Percentiles rank a stretch among this genome's conserved stretches.
These are phyloP conservation scores for Globisporangium abappressorium DNA, from an alignment of 352 stramenopile genomes.

Conservation along the genomic window DNA sequence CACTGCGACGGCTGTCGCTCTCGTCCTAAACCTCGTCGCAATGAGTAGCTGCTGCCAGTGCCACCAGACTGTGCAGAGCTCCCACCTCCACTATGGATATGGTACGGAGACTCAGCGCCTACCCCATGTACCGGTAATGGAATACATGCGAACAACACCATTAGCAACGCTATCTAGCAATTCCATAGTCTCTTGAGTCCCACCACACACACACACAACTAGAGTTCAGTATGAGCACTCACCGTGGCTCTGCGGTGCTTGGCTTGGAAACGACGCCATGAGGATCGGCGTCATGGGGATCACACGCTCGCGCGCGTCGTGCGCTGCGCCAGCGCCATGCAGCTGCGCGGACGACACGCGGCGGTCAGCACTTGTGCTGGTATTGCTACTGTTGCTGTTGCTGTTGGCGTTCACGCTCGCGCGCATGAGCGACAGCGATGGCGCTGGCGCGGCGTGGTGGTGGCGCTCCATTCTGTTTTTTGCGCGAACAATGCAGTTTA, in stretches of 20 bases:
- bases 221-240: neutral
- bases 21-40: neutral
- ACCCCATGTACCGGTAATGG: too few species aligned
- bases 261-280: slow-evolving; percentile 9
- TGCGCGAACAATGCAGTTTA: neutral
- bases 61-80: neutral
- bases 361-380: neutral
- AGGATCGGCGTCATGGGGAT: slow-evolving; percentile 12
- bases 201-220: neutral
- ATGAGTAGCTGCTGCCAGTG: neutral
- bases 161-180: too few species aligned
- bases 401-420: neutral
- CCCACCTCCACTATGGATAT: slow-evolving; percentile 1
- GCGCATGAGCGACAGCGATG: slow-evolving; percentile 9
- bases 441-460: neutral
- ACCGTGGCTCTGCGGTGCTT: neutral
- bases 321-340: neutral
- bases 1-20: slow-evolving; percentile 16
- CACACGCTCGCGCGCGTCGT: slow-evolving; percentile 1
- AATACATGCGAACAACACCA: too few species aligned
- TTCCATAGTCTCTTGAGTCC: too few species aligned
- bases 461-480: slow-evolving; percentile 3
- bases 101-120: neutral
- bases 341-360: neutral
- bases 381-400: neutral